Evolutionary conservation across 179 eudicot species (phyloP), one percentile per base, ranked within the genome.

Genomic region (Kewa caespitosa): DNA sequence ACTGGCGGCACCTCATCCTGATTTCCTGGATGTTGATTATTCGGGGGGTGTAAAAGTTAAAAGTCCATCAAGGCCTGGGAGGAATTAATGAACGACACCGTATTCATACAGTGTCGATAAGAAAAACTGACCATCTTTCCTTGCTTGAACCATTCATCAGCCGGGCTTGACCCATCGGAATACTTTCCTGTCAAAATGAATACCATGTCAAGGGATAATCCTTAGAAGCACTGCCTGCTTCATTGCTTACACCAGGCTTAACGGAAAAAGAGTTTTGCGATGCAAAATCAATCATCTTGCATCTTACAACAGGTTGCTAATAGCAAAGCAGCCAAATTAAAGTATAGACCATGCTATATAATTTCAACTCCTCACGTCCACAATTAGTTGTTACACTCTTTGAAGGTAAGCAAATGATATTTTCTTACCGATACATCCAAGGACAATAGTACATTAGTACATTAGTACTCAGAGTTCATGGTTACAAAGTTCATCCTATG

Each of bases 91-190:
- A n/a, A 14, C 55, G 30, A 59, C 34, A 59, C 64, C 14, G 2
- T 55, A 59, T 22, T 59, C 64, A 10, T 59, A 59, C 38, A 42
- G 38, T 25, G 60, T 65, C 25, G 11, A 59, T 31, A 37, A 67
- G 43, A 17, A 63, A 54, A 38, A 43, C 90, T 73, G 77, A 94
- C 98, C 85, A 89, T 80, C 83, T 88, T 91, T 62, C 99, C 99
- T 85, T 88, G 87, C 84, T 90, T 88, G 89, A 87, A 87, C 98
- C 97, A 94, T 64, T 92, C 98, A 85, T 94, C 97, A 54, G 98
- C 97, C 1, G 97, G 96, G 69, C 87, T 89, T 27, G 88, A 79
- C 66, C 89, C 98, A 83, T 92, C 91, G 18, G 97, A 80, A 74
- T 94, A 92, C 84, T 94, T 94, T 50, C 98, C 98, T 94, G 89